A percentile compares a stretch with the other conserved stretches of the same genome.
Evolutionary conservation across 768 basidiomycete genomes (phyloP).

Genomic region (Suillus occidentalis): DNA sequence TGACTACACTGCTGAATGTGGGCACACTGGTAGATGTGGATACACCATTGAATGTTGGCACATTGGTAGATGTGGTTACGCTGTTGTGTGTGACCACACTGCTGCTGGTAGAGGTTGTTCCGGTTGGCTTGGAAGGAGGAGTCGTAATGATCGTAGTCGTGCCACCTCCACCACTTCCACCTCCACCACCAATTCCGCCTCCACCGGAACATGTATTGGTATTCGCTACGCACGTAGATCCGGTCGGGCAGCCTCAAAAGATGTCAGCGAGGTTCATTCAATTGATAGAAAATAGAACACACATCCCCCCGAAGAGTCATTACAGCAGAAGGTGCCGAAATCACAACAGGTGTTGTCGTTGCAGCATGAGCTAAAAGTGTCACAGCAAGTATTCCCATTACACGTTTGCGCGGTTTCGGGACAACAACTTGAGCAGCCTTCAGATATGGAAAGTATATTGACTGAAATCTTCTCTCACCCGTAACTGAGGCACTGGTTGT

Average conservation of each 20-base stretch:
- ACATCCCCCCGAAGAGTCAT: slow-evolving; percentile 24
- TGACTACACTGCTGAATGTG: not conserved
- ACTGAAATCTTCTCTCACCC: slow-evolving; percentile 7
- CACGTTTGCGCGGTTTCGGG: slow-evolving; percentile 16
- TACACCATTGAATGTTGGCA: not conserved
- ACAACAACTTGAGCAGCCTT: slow-evolving; percentile 16
- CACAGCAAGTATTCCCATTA: slow-evolving; percentile 15
- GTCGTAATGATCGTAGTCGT: no score
- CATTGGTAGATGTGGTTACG: no score
- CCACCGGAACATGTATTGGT: no score
- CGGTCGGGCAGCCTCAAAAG: slow-evolving; percentile 18
- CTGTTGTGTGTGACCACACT: not conserved
- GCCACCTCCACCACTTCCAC: no score
- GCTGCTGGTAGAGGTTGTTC: not conserved
- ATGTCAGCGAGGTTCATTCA: not conserved
- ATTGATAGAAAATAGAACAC: slow-evolving; percentile 1
- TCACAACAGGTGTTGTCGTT: slow-evolving; percentile 9
- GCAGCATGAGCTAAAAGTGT: not conserved
- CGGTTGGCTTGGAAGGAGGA: not conserved
- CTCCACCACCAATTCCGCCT: no score
- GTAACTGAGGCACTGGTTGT: slow-evolving; percentile 12
- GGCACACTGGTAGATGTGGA: no score
- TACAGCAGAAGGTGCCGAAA: slow-evolving; percentile 18
- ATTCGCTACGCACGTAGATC: not conserved
- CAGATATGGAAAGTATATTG: not conserved